Evolutionary conservation across 306 rosid species (phyloP), one percentile per base, ranked within the genome.

Genomic region (Albizia julibrissin): DNA sequence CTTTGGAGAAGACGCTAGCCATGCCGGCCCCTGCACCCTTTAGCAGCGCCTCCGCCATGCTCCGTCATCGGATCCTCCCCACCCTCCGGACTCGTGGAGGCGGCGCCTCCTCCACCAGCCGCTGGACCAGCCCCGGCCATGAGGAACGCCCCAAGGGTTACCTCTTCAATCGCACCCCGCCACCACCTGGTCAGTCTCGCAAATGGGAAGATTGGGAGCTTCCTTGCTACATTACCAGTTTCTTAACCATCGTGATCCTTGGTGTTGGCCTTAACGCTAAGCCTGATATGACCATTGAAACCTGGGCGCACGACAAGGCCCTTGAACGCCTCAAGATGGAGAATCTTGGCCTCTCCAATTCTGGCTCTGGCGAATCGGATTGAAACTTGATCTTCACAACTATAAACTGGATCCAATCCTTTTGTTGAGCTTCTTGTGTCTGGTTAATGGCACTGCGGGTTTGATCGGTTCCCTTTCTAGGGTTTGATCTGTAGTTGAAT

Each of bases 121-220:
- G 98, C 18, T 93, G 99, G 99, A 84, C 93, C 16, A 86, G 82
- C 69, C 84, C 96, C 0, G 99, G 99, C 79, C 92, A 93, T 86
- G 98, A 95, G 82, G 99, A 93, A 46, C 79, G 61, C 0, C 97
- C 99, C 8, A 96, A 96, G 75, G 99, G 99, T 1, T 82, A 84
- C 80, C 92, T 86, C 79, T 90, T 96, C 87, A 96, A 92, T 86
- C 86, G 97, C 40, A 89, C 97, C 21, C 99, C 99, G 0, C 87
- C 15, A 0, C 89, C 98, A 3, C 89, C 93, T 0, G 99, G 98
- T 4, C 85, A 93, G 76, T 72, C 98, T 11, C 98, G 99, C 9
- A 92, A 89, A 70, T 96, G 99, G 99, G 99, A 96, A 69, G 99
- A 96, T 47, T 96, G 99, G 99, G 99, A 96, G 74, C 93, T 96